A percentile compares a stretch with the other conserved stretches of the same genome.
phyloP scores from a whole-genome alignment of 352 stramenopile species.

The Globisporangium okanoganense region DNA sequence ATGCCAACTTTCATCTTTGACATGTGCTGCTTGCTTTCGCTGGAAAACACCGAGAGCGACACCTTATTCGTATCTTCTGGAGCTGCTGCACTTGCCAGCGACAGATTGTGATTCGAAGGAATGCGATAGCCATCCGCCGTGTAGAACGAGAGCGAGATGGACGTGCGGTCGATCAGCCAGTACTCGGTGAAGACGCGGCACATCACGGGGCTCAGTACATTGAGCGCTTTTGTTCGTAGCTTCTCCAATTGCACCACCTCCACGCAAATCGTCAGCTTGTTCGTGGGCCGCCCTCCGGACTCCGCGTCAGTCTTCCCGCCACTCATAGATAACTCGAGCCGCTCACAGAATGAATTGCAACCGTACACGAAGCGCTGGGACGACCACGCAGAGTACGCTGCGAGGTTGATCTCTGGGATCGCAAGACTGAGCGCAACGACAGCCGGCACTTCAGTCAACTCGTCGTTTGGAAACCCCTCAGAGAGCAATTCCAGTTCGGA shows the following conservation, averaged over 20 bases:
- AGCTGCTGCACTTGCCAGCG: slow-evolving; percentile 20
- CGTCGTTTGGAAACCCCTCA: slow-evolving; percentile 29
- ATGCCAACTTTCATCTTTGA: slow-evolving; percentile 80
- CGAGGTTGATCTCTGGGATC: slow-evolving; percentile 56
- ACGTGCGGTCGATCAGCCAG: slow-evolving; percentile 82
- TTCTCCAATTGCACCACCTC: slow-evolving; percentile 56
- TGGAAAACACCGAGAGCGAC: slow-evolving; percentile 73
- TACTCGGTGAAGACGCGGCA: slow-evolving; percentile 81
- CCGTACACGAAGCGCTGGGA: slow-evolving; percentile 67
- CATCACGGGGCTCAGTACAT: slow-evolving; percentile 51
- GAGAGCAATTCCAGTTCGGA: slow-evolving; percentile 70
- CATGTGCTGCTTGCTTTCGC: slow-evolving; percentile 54
- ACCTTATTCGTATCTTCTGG: slow-evolving; percentile 18
- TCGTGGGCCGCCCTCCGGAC: slow-evolving; percentile 19
- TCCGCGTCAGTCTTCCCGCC: slow-evolving; percentile 23
- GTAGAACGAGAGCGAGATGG: slow-evolving; percentile 64
- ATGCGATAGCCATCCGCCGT: slow-evolving; percentile 61
- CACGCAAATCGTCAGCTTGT: slow-evolving; percentile 61
- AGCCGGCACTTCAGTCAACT: slow-evolving; percentile 42
- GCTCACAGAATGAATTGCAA: slow-evolving; percentile 51
- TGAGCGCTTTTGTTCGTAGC: slow-evolving; percentile 32
- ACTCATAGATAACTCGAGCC: slow-evolving; percentile 64
- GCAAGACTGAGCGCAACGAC: slow-evolving; percentile 71
- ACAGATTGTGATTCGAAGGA: slow-evolving; percentile 34
- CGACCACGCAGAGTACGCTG: slow-evolving; percentile 51